These are phyloP conservation scores for Pseudozyma flocculosa DNA, from an alignment of 1,284 basidiomycete species.

Conservation along the genomic window DNA sequence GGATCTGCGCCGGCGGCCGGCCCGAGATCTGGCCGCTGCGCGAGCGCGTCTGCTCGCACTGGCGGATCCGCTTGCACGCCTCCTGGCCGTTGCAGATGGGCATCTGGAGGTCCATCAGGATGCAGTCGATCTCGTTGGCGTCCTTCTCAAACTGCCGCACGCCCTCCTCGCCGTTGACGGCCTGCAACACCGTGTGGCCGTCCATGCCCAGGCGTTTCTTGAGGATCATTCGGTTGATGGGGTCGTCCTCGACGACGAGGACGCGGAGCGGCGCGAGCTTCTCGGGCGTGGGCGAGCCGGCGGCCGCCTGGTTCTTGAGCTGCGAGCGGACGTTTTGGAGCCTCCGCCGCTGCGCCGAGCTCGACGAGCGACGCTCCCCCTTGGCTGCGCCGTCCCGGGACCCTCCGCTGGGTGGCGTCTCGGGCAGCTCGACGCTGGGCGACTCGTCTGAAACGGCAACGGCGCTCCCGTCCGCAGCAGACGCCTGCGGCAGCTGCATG, in stretches of 20 bases:
- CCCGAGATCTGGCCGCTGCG: constrained; percentile 17
- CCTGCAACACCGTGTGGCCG: constrained; percentile 70
- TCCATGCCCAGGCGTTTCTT: constrained; percentile 70
- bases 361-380: neutral
- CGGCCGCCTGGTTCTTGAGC: neutral
- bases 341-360: neutral
- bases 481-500: too few relatives aligned
- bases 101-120: constrained; percentile 87
- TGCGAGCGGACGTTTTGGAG: neutral
- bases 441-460: too few relatives aligned
- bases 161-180: constrained; percentile 76
- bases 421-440: too few relatives aligned
- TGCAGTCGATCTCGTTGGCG: constrained; percentile 67
- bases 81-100: constrained; percentile 77
- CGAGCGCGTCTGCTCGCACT: constrained; percentile 24
- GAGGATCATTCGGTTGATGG: constrained; percentile 74
- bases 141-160: constrained; percentile 68
- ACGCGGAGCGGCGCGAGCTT: constrained; percentile 39
- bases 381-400: too few relatives aligned
- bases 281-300: neutral
- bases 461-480: too few relatives aligned
- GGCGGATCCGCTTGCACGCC: constrained; percentile 68
- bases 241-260: constrained; percentile 63
- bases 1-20: constrained; percentile 57
- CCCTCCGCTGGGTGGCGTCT: too few relatives aligned